phyloP scores from a whole-genome alignment of 225 moss, liverwort and hornwort genomes.

The Marchantia polymorpha region DNA sequence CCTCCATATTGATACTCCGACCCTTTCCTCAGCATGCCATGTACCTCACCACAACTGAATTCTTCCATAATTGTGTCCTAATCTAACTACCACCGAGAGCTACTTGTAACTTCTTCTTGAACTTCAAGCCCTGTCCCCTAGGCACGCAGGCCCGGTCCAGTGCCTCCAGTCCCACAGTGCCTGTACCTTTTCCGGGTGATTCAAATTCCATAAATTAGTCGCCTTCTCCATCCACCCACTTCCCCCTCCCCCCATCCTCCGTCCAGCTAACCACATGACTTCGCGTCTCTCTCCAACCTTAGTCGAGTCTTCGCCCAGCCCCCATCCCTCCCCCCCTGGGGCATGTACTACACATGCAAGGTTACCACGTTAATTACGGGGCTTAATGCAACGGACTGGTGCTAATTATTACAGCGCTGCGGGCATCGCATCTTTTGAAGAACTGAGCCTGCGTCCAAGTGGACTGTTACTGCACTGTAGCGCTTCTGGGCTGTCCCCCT shows the following conservation, averaged over 20 bases:
- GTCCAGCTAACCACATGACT: background rate
- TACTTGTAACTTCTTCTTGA: background rate
- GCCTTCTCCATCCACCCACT: background rate
- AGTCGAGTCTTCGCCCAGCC: too few relatives aligned
- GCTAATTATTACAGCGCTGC: background rate
- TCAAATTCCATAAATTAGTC: background rate
- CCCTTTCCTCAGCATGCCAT: background rate
- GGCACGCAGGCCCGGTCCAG: background rate
- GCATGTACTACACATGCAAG: background rate
- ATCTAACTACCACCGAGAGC: background rate
- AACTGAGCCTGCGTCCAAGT: constrained; percentile 2
- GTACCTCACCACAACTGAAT: background rate
- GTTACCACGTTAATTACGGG: background rate
- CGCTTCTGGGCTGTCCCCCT: constrained; percentile 7
- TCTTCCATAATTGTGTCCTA: background rate
- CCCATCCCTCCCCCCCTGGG: too few relatives aligned
- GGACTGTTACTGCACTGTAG: constrained; percentile 2
- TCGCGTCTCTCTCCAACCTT: too few relatives aligned
- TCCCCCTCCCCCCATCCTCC: background rate
- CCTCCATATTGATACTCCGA: background rate
- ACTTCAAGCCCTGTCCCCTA: background rate
- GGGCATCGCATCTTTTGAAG: background rate
- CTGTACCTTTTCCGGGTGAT: background rate
- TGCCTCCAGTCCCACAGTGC: background rate
- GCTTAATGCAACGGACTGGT: constrained; percentile 1